phyloP scores from a whole-genome alignment of 2,329 filamentous ascomycete species.

The Epichloe sylvatica region DNA sequence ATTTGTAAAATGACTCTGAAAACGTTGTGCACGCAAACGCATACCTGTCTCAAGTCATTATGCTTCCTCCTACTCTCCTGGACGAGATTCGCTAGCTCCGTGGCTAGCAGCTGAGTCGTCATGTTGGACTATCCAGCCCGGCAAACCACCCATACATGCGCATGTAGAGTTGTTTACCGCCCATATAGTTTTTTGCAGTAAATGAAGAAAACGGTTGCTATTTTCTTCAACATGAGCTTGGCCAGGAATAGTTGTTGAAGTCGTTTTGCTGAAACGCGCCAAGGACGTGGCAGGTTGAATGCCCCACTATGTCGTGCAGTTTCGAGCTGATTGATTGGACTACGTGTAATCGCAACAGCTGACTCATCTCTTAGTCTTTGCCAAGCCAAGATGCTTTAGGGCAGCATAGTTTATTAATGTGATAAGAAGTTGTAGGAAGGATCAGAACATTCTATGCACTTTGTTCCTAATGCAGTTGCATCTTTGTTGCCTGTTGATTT shows the following conservation, averaged over 20 bases:
- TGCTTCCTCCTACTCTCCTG: constrained; percentile 95
- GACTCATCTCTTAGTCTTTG: background rate
- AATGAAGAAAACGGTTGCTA: background rate
- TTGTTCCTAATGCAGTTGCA: too few relatives aligned
- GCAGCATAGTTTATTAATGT: too few relatives aligned
- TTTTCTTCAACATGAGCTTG: background rate
- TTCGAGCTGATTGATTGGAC: background rate
- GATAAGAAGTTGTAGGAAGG: too few relatives aligned
- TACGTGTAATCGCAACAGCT: background rate
- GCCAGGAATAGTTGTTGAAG: background rate
- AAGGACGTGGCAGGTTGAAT: constrained; percentile 4
- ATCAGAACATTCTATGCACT: too few relatives aligned
- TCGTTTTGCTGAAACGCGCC: background rate
- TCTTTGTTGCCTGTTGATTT: too few relatives aligned
- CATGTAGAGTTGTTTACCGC: constrained; percentile 10
- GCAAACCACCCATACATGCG: constrained; percentile 13
- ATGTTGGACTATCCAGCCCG: constrained; percentile 37
- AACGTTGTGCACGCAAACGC: background rate
- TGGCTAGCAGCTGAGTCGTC: constrained; percentile 80
- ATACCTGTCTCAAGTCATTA: constrained; percentile 68
- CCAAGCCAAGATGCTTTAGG: too few relatives aligned
- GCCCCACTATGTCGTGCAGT: background rate
- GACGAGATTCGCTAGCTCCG: constrained; percentile 79
- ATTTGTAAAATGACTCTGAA: background rate
- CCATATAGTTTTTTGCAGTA: constrained; percentile 13